Percentiles rank a stretch among this genome's conserved stretches.
Evolutionary conservation across 345 rosid genomes (phyloP).

Genomic region (Geranium rotundifolium): DNA sequence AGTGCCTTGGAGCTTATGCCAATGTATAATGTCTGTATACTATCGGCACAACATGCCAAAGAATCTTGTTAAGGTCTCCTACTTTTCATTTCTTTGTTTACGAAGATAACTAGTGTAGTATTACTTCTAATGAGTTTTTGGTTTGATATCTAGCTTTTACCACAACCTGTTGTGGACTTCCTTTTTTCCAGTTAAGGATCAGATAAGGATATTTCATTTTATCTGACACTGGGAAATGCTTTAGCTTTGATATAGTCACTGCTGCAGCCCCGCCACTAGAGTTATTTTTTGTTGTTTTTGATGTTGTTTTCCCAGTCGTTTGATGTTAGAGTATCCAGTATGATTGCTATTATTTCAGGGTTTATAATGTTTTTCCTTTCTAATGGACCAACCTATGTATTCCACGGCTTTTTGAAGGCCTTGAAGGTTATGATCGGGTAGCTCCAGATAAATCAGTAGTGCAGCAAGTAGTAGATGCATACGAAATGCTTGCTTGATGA

Average conservation of each 20-base stretch:
- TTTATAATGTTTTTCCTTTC: neutral
- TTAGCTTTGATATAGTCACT: neutral
- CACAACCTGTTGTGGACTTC: neutral
- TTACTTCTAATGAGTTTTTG: neutral
- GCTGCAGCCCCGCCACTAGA: neutral
- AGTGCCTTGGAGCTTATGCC: constrained; percentile 82
- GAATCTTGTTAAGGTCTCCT: constrained; percentile 54
- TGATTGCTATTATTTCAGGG: neutral
- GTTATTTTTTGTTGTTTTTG: neutral
- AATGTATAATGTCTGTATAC: constrained; percentile 60
- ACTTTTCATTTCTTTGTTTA: neutral
- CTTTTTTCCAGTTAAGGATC: neutral
- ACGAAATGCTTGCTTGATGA: constrained; percentile 54
- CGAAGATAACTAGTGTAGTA: neutral
- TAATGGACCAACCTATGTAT: neutral
- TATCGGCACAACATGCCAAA: constrained; percentile 77
- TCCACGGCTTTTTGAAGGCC: constrained; percentile 58
- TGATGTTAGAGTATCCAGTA: neutral
- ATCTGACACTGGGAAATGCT: neutral
- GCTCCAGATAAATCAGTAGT: constrained; percentile 67
- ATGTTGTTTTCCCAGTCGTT: neutral
- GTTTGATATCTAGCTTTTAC: neutral
- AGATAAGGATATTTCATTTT: neutral
- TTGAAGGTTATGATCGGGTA: constrained; percentile 74
- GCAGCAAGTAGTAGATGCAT: constrained; percentile 71